phyloP scores from a whole-genome alignment of 1,284 basidiomycete species.

The Pseudomicrostroma phylloplanum region DNA sequence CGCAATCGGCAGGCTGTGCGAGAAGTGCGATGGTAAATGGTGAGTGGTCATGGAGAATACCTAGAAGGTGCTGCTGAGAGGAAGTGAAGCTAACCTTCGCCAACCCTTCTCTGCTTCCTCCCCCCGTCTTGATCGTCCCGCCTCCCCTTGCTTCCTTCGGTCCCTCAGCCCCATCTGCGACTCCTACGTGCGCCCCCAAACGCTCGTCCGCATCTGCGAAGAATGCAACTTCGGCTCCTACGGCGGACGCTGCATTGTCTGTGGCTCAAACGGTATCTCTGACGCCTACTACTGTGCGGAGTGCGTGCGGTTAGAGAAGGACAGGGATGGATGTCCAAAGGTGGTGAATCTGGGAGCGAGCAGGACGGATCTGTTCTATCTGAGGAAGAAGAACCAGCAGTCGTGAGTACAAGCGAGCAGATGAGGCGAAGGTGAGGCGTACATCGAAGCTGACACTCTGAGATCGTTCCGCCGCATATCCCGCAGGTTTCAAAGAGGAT shows the following conservation, averaged over 20 bases:
- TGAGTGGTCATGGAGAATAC: no score
- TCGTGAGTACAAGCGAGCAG: slow-evolving; percentile 8
- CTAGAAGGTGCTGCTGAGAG: no score
- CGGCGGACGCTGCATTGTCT: slow-evolving; percentile 94
- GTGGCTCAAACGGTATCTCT: slow-evolving; percentile 52
- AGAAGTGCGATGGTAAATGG: slow-evolving; percentile 99
- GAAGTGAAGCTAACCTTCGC: not conserved
- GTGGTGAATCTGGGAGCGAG: slow-evolving; percentile 83
- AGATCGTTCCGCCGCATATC: not conserved
- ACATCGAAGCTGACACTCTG: not conserved
- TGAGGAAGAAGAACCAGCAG: slow-evolving; percentile 36
- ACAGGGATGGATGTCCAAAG: slow-evolving; percentile 96
- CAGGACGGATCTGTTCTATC: slow-evolving; percentile 36
- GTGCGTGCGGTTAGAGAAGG: slow-evolving; percentile 92
- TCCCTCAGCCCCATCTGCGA: slow-evolving; percentile 76
- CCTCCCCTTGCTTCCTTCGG: slow-evolving; percentile 54
- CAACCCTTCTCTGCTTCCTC: not conserved
- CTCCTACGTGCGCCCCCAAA: slow-evolving; percentile 96
- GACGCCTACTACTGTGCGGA: slow-evolving; percentile 51
- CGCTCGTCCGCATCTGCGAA: slow-evolving; percentile 94
- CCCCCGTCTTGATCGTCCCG: not conserved
- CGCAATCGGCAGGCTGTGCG: slow-evolving; percentile 88
- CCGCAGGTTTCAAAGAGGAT: slow-evolving; percentile 2
- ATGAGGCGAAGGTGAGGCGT: slow-evolving; percentile 18
- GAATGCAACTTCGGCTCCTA: slow-evolving; percentile 97